Base-by-base conservation (phyloP, 345 rosid genomes). In the Laguncularia racemosa region DNA sequence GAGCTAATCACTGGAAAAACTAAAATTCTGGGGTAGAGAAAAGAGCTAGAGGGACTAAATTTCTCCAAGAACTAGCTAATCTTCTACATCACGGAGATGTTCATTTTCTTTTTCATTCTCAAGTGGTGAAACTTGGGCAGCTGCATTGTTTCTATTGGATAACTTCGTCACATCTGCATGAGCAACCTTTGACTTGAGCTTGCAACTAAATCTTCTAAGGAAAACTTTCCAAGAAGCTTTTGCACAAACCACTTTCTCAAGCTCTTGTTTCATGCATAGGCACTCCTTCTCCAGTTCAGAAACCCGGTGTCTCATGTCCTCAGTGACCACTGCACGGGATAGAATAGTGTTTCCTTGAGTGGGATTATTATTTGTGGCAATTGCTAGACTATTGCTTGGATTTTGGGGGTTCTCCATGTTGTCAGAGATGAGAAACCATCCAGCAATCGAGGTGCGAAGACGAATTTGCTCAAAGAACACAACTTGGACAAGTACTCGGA, bases 401-500 rank as follows among this genome's bases (percentile, higher is more conserved):
- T 82, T 72, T 19, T 58, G 79, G 0, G 82, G 60, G 64, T 70
- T 67, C 1, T 77, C 83, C 2, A 78, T 65, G 76, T 70, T 77
- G 55, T 88, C 91, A 3, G 96, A 77, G 45, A 74, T 95, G 10
- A 63, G 76, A 53, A 81, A 73, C 92, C 91, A 81, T 19, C 86
- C 88, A 3, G 88, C 66, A 46, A 88, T 52, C 1, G 92, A 88
- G 62, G 90, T 88, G 10, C 95, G 73, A 6, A 91, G 96, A 58
- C 91, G 67, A 52, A 91, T 82, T 69, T 91, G 98, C 67, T 91
- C 98, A 52, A 84, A 86, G 89, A 91, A 91, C 56, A 88, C 56
- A 57, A 88, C 89, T 79, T 91, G 98, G 56, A 91, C 89, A 11
- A 89, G 80, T 50, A 88, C 90, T 60, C 96, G 68, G 8, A 91